Base-by-base conservation (phyloP, 139 green algal genomes). In the Pseudopediastrum boryanum region DNA sequence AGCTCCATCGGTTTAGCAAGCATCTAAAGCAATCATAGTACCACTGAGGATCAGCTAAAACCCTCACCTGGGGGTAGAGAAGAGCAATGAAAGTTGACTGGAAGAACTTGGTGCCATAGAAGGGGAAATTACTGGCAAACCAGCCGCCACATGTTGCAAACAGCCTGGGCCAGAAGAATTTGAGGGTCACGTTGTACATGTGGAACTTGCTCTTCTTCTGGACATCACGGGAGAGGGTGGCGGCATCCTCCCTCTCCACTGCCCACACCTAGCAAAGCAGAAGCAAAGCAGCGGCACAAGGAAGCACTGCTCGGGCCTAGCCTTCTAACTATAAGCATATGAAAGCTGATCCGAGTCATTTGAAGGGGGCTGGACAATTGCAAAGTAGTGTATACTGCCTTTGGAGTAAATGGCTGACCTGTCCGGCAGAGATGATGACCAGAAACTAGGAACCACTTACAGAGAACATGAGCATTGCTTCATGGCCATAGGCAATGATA, bases 81-180 rank as follows among this genome's bases (percentile, higher is more conserved):
- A 87, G 70, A 4, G 61, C 42, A 23, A 94, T 89, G 83, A 94
- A 93, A 0, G 77, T 41, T 21, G 43, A 73, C 71, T 94, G 85
- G 77, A 91, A 89, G 3, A 95, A 79, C 84, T 95, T 96, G 85
- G 94, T 93, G 51, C 92, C 89, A 31, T 93, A 94, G 75, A 91
- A 92, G 46, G 86, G 82, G 64, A 93, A 90, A 63, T 93, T 82
- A 50, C 63, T 79, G 10, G 81, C 78, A 35, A 89, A 51, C 87
- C 87, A 91, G 58, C 38, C 74, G 19, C 80, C 52, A 43, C 51
- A 75, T 21, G 84, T 88, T 21, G 42, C 59, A 2, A 85, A 6
- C 27, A 88, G 67, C 7, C 84, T 58, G 21, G 66, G 79, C 68
- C 75, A 82, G 75, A 86, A 88, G n/a, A n/a, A n/a, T 27, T 70